phyloP scores from a whole-genome alignment of 1,139 yeast species.

The Pichia sp. region DNA sequence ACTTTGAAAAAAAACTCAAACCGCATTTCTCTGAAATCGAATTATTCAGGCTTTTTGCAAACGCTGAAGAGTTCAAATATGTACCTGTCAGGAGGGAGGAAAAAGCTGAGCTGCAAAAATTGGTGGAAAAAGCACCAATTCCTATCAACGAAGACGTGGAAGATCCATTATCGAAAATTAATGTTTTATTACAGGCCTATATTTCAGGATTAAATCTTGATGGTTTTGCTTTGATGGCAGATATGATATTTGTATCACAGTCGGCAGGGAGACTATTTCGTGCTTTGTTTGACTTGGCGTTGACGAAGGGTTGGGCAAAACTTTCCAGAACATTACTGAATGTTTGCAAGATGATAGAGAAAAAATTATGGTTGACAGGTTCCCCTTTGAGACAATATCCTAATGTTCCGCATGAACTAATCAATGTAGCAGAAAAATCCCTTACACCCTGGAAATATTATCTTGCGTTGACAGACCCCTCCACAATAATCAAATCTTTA shows the following conservation, averaged over 20 bases:
- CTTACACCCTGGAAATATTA: slow-evolving; percentile 81
- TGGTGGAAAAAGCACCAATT: slow-evolving; percentile 75
- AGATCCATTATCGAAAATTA: slow-evolving; percentile 77
- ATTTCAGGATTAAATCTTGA: slow-evolving; percentile 71
- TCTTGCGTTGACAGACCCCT: slow-evolving; percentile 56
- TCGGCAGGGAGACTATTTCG: slow-evolving; percentile 86
- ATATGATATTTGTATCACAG: slow-evolving; percentile 90
- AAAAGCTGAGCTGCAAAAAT: slow-evolving; percentile 64
- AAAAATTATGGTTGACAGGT: slow-evolving; percentile 77
- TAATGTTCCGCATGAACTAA: slow-evolving; percentile 61
- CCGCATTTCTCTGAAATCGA: slow-evolving; percentile 72
- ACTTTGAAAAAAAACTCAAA: slow-evolving; percentile 57
- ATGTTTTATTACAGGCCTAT: slow-evolving; percentile 76
- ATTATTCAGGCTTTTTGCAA: slow-evolving; percentile 68
- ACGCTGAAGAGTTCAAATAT: slow-evolving; percentile 80
- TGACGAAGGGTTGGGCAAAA: slow-evolving; percentile 69
- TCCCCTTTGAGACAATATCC: slow-evolving; percentile 85
- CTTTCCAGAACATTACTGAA: slow-evolving; percentile 57
- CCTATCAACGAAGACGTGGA: slow-evolving; percentile 73
- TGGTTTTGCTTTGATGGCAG: slow-evolving; percentile 90
- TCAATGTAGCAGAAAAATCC: slow-evolving; percentile 73
- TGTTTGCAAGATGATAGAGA: slow-evolving; percentile 76
- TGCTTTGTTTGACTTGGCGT: slow-evolving; percentile 77
- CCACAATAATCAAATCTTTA: slow-evolving; percentile 79
- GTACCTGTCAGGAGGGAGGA: slow-evolving; percentile 88